Evolutionary conservation across 495 filamentous ascomycete species (phyloP).

Genomic region (Tuber brumale): DNA sequence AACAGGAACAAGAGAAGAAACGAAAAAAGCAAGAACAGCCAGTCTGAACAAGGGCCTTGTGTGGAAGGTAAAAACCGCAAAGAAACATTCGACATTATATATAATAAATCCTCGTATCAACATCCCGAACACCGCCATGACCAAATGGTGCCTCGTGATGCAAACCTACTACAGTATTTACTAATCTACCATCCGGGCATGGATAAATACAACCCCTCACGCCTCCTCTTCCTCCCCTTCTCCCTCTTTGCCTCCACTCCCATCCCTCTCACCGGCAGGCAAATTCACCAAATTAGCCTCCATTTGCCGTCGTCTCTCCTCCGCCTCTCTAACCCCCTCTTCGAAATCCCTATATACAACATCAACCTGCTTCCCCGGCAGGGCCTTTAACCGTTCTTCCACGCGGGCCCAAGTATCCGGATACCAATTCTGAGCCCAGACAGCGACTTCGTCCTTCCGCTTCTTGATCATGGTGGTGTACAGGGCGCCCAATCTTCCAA

Average conservation of each 20-base stretch:
- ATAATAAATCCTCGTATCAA: too few species aligned
- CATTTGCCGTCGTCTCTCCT: conserved; percentile 9
- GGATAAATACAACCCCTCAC: conserved; percentile 8
- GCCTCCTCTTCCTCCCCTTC: not conserved
- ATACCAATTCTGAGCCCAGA: conserved; percentile 62
- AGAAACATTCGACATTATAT: too few species aligned
- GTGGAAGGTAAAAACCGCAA: too few species aligned
- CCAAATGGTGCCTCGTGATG: conserved; percentile 16
- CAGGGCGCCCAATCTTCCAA: conserved; percentile 58
- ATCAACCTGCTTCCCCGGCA: conserved; percentile 37
- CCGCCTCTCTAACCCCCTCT: conserved; percentile 5
- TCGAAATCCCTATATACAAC: conserved; percentile 38
- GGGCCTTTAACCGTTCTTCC: conserved; percentile 41
- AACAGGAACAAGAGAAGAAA: too few species aligned
- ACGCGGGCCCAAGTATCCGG: conserved; percentile 63
- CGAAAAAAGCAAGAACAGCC: too few species aligned
- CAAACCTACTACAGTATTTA: not conserved
- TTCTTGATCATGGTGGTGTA: conserved; percentile 58
- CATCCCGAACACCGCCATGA: not conserved
- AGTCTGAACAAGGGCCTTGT: too few species aligned
- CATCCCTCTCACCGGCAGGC: conserved; percentile 11
- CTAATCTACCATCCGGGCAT: not conserved
- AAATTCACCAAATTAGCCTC: conserved; percentile 10
- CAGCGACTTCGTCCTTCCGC: conserved; percentile 60
- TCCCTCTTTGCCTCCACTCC: not conserved